Evolutionary conservation across 306 rosid genomes (phyloP), one percentile per base, ranked within the genome.

Genomic region (Vigna trinervia): DNA sequence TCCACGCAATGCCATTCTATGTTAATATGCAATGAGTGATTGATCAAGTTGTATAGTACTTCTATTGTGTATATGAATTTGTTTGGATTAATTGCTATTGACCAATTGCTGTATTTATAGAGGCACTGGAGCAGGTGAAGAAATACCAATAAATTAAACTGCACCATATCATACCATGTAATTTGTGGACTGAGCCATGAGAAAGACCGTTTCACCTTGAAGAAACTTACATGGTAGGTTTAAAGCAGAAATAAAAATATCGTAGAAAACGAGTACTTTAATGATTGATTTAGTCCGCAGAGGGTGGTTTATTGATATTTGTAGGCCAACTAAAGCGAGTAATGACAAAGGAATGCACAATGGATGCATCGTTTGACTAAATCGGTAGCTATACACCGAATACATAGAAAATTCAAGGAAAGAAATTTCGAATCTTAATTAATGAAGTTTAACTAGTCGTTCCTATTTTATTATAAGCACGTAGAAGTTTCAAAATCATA

Each of bases 1-100:
- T 9, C 19, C 57, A 30, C 13, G 8, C 1, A 68, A 74, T 8
- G 45, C 71, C 88, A 82, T 85, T 26, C 38, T 77, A 26, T 77
- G 13, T 17, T 39, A 12, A 28, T 34, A 48, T 38, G 53, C 28
- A 63, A 65, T 64, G 28, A 38, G 41, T 64, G 15, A 38, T 1
- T 38, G 26, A 30, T 34, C 3, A 32, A 14, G 8, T 2, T 62
- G 23, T 51, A 7, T 47, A 13, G 45, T 39, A 39, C 45, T 8
- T 1, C 43, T 38, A 0, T 38, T 6, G 43, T 7, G 5, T 7
- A 19, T 26, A 6, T 10, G 52, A 39, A 39, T 39, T 56, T 7
- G 2, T 58, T 73, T 57, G 68, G 22, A 28, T 11, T 11, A 12
- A 12, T 12, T 23, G 54, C 54, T 73, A 43, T 22, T 54, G 15